Conservation (phyloP, 2,329 filamentous ascomycete species). For the Ophiostoma montium region DNA sequence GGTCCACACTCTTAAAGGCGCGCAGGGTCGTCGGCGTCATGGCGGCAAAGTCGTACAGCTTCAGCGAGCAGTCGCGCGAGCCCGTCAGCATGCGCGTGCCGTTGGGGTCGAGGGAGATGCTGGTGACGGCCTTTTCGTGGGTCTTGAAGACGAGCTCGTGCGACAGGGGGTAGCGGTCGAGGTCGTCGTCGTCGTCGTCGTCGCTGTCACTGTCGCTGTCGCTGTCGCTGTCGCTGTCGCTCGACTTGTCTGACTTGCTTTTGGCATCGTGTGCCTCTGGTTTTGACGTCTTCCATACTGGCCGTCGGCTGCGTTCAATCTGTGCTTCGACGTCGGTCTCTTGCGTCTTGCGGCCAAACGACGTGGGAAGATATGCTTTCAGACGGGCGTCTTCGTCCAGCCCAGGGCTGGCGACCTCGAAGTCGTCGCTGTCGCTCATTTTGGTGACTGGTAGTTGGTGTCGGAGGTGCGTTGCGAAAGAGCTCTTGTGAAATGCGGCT, state of each 20-base stretch:
- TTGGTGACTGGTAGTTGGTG: not conserved
- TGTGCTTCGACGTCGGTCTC: slow-evolving; percentile 64
- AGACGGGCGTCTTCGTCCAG: slow-evolving; percentile 53
- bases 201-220: slow-evolving; percentile 23
- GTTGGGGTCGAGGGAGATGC: slow-evolving; percentile 68
- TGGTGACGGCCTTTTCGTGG: slow-evolving; percentile 76
- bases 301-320: slow-evolving; percentile 63
- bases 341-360: slow-evolving; percentile 72
- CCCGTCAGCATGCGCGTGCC: slow-evolving; percentile 79
- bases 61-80: slow-evolving; percentile 80
- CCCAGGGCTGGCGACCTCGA: slow-evolving; percentile 35
- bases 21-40: slow-evolving; percentile 92
- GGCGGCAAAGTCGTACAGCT: slow-evolving; percentile 86
- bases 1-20: slow-evolving; percentile 85
- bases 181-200: slow-evolving; percentile 53
- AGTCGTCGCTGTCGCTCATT: slow-evolving; percentile 43
- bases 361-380: slow-evolving; percentile 62
- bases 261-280: slow-evolving; percentile 18
- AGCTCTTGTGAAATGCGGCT: too few relatives aligned
- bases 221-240: slow-evolving; percentile 13
- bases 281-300: slow-evolving; percentile 25
- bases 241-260: slow-evolving; percentile 3
- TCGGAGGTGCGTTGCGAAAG: not conserved
- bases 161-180: slow-evolving; percentile 81
- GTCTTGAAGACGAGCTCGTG: slow-evolving; percentile 90